phyloP scores from a whole-genome alignment of 225 moss, liverwort and hornwort species.

The Sphagnum contortum region DNA sequence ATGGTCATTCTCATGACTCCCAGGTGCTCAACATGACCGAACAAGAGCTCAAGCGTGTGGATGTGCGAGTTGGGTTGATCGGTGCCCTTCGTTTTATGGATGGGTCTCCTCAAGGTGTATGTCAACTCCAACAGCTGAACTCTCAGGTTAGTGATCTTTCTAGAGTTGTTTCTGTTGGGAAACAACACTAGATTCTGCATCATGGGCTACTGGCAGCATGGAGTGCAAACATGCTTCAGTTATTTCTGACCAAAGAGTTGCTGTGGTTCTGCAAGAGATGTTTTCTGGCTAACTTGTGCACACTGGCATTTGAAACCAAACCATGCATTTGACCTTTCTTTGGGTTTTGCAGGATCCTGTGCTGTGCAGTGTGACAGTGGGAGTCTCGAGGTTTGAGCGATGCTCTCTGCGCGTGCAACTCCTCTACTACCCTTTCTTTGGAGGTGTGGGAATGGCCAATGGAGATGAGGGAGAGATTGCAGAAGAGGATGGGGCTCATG shows the following conservation, averaged over 20 bases:
- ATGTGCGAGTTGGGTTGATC: slow-evolving; percentile 80
- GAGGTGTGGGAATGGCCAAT: slow-evolving; percentile 46
- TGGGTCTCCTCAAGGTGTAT: slow-evolving; percentile 90
- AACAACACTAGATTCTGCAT: no score
- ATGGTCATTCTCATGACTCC: not conserved
- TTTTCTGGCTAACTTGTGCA: no score
- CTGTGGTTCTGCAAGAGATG: no score
- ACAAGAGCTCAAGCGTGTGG: slow-evolving; percentile 86
- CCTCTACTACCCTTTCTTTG: slow-evolving; percentile 90
- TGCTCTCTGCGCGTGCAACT: slow-evolving; percentile 89
- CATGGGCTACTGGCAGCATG: no score
- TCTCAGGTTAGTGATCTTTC: slow-evolving; percentile 47
- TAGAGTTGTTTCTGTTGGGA: no score
- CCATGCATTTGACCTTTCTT: no score
- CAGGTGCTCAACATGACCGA: slow-evolving; percentile 99
- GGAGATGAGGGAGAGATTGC: slow-evolving; percentile 60
- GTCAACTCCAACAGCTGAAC: slow-evolving; percentile 80
- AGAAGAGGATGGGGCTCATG: slow-evolving; percentile 66
- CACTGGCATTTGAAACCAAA: no score
- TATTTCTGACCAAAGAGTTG: no score
- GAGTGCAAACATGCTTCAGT: no score
- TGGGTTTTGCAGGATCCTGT: slow-evolving; percentile 51
- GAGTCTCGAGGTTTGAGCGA: slow-evolving; percentile 86
- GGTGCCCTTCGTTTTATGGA: slow-evolving; percentile 95
- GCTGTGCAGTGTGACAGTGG: slow-evolving; percentile 86